phyloP scores from a whole-genome alignment of 2,329 filamentous ascomycete species.

The Aspergillus texensis region DNA sequence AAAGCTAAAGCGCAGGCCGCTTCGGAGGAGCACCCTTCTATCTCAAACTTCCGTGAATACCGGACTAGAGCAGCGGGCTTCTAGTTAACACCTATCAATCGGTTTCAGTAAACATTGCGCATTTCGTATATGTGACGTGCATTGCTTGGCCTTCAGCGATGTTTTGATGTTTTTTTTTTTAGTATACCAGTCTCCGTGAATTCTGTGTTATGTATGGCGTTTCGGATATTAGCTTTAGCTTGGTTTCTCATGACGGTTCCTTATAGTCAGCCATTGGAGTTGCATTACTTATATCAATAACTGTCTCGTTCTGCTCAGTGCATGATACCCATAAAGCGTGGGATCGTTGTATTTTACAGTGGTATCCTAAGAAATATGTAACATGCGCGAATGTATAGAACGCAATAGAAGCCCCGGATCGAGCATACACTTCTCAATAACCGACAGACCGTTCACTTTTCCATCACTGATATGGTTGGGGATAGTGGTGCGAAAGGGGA shows the following conservation, averaged over 20 bases:
- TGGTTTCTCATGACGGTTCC: neutral
- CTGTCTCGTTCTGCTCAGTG: neutral
- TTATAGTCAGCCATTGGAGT: neutral
- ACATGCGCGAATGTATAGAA: constrained; percentile 1
- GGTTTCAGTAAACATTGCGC: neutral
- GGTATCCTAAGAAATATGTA: neutral
- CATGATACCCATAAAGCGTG: neutral
- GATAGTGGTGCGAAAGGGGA: constrained; percentile 8
- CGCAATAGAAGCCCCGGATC: neutral
- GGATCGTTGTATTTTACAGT: neutral
- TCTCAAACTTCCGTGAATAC: constrained; percentile 49
- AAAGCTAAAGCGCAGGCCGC: constrained; percentile 20
- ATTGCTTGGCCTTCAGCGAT: neutral
- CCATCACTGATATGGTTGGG: constrained; percentile 21
- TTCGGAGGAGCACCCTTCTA: constrained; percentile 18
- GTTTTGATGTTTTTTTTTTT: neutral
- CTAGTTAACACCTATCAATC: neutral
- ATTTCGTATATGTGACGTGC: neutral
- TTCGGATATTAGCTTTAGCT: neutral
- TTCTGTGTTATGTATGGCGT: neutral
- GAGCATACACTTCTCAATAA: neutral
- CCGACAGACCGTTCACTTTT: neutral
- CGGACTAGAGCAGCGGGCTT: constrained; percentile 40
- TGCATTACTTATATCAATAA: neutral
- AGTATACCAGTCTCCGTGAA: neutral